A percentile compares a stretch with the other conserved stretches of the same genome.
Evolutionary conservation across 495 filamentous ascomycete species (phyloP).

Genomic region (Rhypophila decipiens): DNA sequence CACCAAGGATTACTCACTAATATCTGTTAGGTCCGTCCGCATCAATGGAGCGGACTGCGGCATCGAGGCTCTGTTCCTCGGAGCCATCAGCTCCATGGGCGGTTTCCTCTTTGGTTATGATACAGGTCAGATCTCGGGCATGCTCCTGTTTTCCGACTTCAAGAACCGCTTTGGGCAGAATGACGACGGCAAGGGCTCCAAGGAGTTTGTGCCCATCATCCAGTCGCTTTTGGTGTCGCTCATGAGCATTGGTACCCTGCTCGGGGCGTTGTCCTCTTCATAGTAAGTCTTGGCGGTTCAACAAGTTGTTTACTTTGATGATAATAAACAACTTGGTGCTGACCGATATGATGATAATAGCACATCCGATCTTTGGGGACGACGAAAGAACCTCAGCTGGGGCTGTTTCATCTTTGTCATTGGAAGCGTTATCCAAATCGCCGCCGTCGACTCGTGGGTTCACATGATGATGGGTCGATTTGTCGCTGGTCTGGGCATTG

Average conservation of each 20-base stretch:
- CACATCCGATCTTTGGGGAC: conserved; percentile 33
- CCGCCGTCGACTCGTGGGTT: conserved; percentile 40
- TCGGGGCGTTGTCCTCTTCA: conserved; percentile 30
- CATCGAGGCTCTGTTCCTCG: conserved; percentile 28
- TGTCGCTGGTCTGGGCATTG: conserved; percentile 60
- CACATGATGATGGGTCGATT: conserved; percentile 46
- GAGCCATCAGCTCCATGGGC: conserved; percentile 51
- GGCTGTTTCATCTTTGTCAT: conserved; percentile 30
- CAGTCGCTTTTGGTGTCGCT: conserved; percentile 37
- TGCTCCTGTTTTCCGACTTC: conserved; percentile 55
- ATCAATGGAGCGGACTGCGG: conserved; percentile 32
- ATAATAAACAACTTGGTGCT: not conserved
- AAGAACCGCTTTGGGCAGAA: conserved; percentile 35
- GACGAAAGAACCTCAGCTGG: conserved; percentile 30
- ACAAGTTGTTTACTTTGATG: not conserved
- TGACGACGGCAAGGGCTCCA: conserved; percentile 18
- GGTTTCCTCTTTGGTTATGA: conserved; percentile 73
- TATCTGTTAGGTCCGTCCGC: conserved; percentile 28
- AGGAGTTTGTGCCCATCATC: conserved; percentile 26
- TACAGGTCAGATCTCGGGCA: conserved; percentile 55
- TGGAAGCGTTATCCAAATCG: conserved; percentile 52
- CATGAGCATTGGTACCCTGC: conserved; percentile 39
- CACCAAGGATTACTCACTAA: no score
- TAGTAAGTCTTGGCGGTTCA: conserved; percentile 11
- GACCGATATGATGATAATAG: no score